Conservation (phyloP, 306 rosid genomes). For the Cucurbita ficifolia region DNA sequence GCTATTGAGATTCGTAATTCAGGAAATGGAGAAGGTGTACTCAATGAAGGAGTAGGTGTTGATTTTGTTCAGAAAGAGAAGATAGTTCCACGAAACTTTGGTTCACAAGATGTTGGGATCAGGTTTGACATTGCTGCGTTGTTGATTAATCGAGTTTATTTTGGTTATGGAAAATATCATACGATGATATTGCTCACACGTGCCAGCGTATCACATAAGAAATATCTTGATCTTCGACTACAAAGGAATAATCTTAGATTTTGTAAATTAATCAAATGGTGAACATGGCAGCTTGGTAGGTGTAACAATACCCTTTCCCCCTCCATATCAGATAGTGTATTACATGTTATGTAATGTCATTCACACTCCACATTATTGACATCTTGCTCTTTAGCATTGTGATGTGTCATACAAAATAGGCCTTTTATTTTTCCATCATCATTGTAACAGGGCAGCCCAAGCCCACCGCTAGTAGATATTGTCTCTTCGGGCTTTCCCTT, state of each 20-base stretch:
- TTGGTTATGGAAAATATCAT: not conserved
- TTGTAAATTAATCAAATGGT: not conserved
- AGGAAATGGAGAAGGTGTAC: conserved; percentile 57
- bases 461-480: too few species aligned
- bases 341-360: not conserved
- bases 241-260: not conserved
- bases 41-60: conserved; percentile 92
- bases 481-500: too few species aligned
- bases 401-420: too few species aligned
- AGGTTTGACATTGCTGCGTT: conserved; percentile 42
- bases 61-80: conserved; percentile 97
- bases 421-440: too few species aligned
- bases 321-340: not conserved
- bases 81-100: conserved; percentile 52
- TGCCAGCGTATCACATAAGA: not conserved
- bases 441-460: too few species aligned
- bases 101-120: conserved; percentile 45
- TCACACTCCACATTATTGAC: not conserved
- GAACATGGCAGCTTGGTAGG: not conserved
- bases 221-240: not conserved
- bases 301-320: not conserved
- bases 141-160: conserved; percentile 3
- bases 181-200: not conserved
- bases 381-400: not conserved
- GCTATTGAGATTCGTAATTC: conserved; percentile 59